Conservation (phyloP, 2,329 filamentous ascomycete species). For the Parastagonospora avenae region DNA sequence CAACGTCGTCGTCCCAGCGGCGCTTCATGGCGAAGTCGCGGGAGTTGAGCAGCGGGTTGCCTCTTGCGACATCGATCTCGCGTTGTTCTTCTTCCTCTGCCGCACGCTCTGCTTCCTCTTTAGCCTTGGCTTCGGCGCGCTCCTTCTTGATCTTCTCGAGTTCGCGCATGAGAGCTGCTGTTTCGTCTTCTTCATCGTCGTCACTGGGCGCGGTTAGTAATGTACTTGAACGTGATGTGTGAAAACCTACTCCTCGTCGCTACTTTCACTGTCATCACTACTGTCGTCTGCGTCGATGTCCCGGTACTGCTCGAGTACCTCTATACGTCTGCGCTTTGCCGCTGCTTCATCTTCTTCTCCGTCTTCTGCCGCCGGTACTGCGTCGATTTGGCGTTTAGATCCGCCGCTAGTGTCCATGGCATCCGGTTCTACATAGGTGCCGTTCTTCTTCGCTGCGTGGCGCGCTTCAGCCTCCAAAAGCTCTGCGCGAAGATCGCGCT, state of each 20-base stretch:
- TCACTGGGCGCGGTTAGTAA: conserved; percentile 37
- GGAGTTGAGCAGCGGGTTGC: conserved; percentile 87
- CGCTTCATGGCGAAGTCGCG: conserved; percentile 92
- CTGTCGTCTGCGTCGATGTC: conserved; percentile 82
- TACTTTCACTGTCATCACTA: conserved; percentile 58
- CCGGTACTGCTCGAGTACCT: conserved; percentile 81
- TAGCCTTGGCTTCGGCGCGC: conserved; percentile 78
- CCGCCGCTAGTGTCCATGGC: conserved; percentile 47
- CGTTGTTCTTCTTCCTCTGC: conserved; percentile 80
- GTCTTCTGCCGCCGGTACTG: conserved; percentile 48
- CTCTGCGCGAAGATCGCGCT: conserved; percentile 85
- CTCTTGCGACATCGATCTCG: conserved; percentile 86
- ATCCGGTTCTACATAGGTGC: conserved; percentile 60
- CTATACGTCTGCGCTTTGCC: conserved; percentile 74
- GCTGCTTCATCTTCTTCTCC: conserved; percentile 71
- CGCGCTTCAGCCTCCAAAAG: conserved; percentile 86
- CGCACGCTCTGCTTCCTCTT: conserved; percentile 81
- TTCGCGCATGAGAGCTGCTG: conserved; percentile 88
- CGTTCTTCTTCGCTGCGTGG: conserved; percentile 84
- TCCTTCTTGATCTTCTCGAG: conserved; percentile 92
- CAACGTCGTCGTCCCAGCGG: conserved; percentile 97
- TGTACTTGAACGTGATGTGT: not conserved
- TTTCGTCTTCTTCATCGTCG: conserved; percentile 73
- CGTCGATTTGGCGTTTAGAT: conserved; percentile 69
- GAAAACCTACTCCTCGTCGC: conserved; percentile 61